Base-by-base conservation (phyloP, 2,329 filamentous ascomycete species). In the Colletotrichum sp. region DNA sequence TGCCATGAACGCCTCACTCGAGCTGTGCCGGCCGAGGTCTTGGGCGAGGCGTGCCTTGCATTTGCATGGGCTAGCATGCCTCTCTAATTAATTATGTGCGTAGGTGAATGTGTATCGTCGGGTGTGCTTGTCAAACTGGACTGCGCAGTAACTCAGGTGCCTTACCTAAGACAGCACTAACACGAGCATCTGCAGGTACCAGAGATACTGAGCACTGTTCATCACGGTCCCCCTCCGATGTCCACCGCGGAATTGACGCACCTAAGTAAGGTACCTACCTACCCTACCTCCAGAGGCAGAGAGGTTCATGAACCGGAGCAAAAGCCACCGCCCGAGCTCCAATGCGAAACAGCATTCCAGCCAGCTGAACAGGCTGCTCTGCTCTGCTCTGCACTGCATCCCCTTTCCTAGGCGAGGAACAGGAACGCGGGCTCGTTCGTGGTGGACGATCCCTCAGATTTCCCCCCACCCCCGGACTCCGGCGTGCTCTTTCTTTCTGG, bases 401-500 rank as follows among this genome's bases (percentile, higher is more conserved):
- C 25, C 27, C 44, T 30, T 55, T 57, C 32, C 8, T 6, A 30
- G 44, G 25, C 16, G 25, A 30, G 34, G 8, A 39, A 62, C 27
- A 69, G 55, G 39, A 36, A 69, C 19, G 59, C 22, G 30, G 30
- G 30, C 13, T 44, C 2, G 2, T 44, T 44, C 1, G 32, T 30
- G 44, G 36, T 8, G 52, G 64, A 55, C 63, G 71, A 13, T 29
- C 55, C 22, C 62, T 32, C 44, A 61, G 19, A 49, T 59, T 62
- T 39, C 63, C 67, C 72, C 75, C 72, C 67, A 77, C 72, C 75
- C 71, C 72, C 72, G 75, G 72, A 77, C 68, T 77, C 75, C 75
- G 72, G 75, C 44, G 44, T 57, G 22, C 34, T 39, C 44, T 44
- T n/a, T 30, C 34, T 32, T 55, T 13, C 29, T 49, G 29, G 36